These are phyloP conservation scores for Claviceps maximensis DNA, from an alignment of 2,329 filamentous ascomycete genomes.

Conservation along the genomic window DNA sequence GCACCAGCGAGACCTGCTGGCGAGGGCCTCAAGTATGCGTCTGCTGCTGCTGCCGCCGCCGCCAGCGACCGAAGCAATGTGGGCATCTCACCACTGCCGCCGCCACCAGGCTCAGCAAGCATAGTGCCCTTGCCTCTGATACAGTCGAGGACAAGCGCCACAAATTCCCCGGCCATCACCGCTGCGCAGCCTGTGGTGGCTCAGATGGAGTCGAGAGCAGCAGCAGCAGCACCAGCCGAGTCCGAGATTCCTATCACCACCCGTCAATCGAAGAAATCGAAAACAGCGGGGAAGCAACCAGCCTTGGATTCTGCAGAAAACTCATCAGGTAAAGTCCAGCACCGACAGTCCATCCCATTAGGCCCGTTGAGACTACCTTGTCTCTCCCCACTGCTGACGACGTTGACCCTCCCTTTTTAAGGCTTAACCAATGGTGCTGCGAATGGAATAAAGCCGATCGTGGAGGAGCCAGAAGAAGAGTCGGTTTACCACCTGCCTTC, in stretches of 20 bases:
- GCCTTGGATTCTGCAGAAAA: constrained; percentile 29
- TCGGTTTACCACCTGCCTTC: constrained; percentile 88
- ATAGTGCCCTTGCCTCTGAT: constrained; percentile 36
- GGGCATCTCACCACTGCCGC: constrained; percentile 84
- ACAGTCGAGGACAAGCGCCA: constrained; percentile 40
- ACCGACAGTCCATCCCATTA: neutral
- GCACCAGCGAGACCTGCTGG: constrained; percentile 73
- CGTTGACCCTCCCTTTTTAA: neutral
- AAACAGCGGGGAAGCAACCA: constrained; percentile 31
- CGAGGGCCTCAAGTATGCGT: constrained; percentile 91
- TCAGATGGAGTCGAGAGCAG: constrained; percentile 10
- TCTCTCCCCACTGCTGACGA: neutral
- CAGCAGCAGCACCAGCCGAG: constrained; percentile 9
- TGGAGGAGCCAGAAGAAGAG: constrained; percentile 46
- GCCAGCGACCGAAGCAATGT: constrained; percentile 79
- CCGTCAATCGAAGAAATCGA: constrained; percentile 26
- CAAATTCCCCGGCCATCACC: constrained; percentile 39
- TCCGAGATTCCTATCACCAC: constrained; percentile 14
- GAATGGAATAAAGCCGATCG: constrained; percentile 36
- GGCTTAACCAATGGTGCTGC: constrained; percentile 36
- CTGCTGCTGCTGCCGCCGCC: constrained; percentile 84
- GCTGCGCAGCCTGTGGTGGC: constrained; percentile 33
- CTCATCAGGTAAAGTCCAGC: constrained; percentile 27
- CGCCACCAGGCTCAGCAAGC: constrained; percentile 56
- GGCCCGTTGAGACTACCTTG: neutral